Evolutionary conservation across 164 flowering plant genomes (phyloP), one percentile per base, ranked within the genome.

Genomic region (Berberis vulgaris): DNA sequence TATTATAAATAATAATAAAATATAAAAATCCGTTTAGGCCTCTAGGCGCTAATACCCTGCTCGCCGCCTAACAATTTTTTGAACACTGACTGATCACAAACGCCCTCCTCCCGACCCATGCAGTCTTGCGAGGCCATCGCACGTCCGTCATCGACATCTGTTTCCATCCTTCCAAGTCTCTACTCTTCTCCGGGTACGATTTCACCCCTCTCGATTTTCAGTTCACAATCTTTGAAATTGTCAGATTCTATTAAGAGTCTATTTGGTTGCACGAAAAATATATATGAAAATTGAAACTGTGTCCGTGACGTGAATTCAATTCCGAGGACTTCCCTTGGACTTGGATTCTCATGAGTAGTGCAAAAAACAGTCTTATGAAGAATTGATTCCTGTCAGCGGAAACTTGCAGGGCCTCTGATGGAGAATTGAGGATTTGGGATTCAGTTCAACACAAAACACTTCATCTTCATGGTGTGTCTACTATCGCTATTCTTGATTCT

Each of bases 391-490:
- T 26, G 0, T n/a, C 0, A 26, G 26, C 26, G 0, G 26, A 26
- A 26, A 26, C 26, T 42, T 74, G 67, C 77, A 86, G 96, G 41
- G 74, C 92, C 41, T 66, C 93, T 1, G 95, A 88, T 65, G 98
- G 97, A 1, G 96, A 91, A 76, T 67, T 91, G 80, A 76, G 96
- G 59, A 80, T 87, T 62, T 89, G 96, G 97, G 88, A 94, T 54
- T 75, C 85, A 0, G 45, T 82, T 45, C 96, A 86, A 72, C 88
- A 80, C 65, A 79, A 96, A 40, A 87, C 91, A 1, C 9, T 86
- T 81, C 96, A 3, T 94, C 97, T 12, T 68, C 87, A 3, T 84
- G 96, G 97, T 89, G 74, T 54, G 59, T n/a, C 61, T 65, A 43
- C 64, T n/a, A 47, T n/a, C 41, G 39, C 2, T 1, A n/a, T 41